These are phyloP conservation scores for Cordyceps cicadae DNA, from an alignment of 2,329 filamentous ascomycete genomes.

Conservation along the genomic window DNA sequence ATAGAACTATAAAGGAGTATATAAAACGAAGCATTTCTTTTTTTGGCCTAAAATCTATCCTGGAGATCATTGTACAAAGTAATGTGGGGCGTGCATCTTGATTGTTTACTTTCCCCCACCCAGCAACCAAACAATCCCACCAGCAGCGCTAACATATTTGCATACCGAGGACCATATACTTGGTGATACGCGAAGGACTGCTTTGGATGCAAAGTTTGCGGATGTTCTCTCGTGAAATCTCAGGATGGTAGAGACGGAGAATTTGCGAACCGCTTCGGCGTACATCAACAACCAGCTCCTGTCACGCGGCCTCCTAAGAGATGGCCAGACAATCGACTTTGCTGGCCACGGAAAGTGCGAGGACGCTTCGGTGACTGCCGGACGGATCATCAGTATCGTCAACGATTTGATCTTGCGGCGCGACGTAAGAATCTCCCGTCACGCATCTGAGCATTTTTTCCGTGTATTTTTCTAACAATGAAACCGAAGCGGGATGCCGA, in stretches of 20 bases:
- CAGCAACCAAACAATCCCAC: slow-evolving; percentile 24
- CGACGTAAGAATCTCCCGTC: slow-evolving; percentile 54
- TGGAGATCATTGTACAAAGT: slow-evolving; percentile 13
- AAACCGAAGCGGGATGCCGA: slow-evolving; percentile 69
- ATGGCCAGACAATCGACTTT: slow-evolving; percentile 75
- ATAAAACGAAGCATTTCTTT: neutral
- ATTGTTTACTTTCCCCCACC: slow-evolving; percentile 34
- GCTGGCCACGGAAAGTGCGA: slow-evolving; percentile 57
- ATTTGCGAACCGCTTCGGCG: slow-evolving; percentile 57
- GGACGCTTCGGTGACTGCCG: slow-evolving; percentile 57
- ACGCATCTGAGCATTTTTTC: neutral
- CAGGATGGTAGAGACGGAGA: slow-evolving; percentile 50
- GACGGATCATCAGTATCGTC: slow-evolving; percentile 80
- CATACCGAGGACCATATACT: neutral
- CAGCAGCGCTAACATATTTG: neutral
- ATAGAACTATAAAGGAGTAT: neutral
- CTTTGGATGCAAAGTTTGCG: neutral
- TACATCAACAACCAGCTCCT: slow-evolving; percentile 68
- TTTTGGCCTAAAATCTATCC: no score
- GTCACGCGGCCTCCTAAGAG: slow-evolving; percentile 55
- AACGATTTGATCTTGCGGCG: slow-evolving; percentile 87
- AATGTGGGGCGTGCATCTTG: slow-evolving; percentile 14
- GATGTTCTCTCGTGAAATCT: neutral
- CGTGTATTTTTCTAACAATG: slow-evolving; percentile 10
- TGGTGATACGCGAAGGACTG: neutral